A percentile compares a stretch with the other conserved stretches of the same genome.
Evolutionary conservation across 306 rosid species (phyloP).

Genomic region (Fagus sylvatica): DNA sequence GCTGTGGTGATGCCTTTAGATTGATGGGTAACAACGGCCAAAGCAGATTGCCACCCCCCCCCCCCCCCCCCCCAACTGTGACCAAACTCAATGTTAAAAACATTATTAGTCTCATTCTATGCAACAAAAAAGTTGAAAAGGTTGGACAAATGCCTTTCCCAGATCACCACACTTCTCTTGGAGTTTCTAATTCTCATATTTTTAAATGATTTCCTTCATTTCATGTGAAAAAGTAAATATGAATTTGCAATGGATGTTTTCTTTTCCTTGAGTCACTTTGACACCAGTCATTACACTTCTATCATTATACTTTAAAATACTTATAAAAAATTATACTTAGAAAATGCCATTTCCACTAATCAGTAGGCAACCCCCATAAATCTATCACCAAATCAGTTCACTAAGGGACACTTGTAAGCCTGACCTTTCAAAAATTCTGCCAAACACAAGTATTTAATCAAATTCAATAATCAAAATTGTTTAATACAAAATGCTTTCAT

Average conservation of each 20-base stretch:
- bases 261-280: not conserved
- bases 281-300: not conserved
- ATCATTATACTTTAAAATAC: not conserved
- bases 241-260: not conserved
- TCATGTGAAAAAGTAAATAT: not conserved
- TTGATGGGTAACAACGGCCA: not conserved
- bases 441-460: not conserved
- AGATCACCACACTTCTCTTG: not conserved
- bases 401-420: not conserved
- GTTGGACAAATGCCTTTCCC: not conserved
- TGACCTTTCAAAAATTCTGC: not conserved
- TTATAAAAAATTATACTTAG: too few relatives aligned
- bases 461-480: not conserved
- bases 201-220: not conserved
- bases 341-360: not conserved
- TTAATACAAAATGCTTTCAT: not conserved
- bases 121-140: not conserved
- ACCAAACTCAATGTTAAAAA: not conserved
- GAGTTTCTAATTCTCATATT: not conserved
- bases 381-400: not conserved
- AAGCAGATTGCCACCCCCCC: conserved; percentile 8
- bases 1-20: not conserved
- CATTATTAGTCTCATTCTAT: not conserved
- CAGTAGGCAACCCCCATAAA: not conserved
- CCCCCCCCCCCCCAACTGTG: not conserved